phyloP scores from a whole-genome alignment of 1,139 yeast genomes.

The Blastobotrys elegans region DNA sequence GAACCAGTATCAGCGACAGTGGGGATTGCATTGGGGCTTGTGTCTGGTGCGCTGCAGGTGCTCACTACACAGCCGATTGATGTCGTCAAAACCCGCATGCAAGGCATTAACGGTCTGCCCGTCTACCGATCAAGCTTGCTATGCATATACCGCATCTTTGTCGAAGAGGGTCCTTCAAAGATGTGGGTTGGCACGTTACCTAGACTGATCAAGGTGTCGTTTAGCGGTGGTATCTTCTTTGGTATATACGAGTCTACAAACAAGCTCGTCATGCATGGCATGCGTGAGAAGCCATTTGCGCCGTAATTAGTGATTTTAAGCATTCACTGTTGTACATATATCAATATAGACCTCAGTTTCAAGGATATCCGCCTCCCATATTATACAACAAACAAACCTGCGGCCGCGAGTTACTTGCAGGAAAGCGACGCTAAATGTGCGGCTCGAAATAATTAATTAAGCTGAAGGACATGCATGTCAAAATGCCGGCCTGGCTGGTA shows the following conservation, averaged over 20 bases:
- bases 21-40: constrained; percentile 30
- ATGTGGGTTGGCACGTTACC: constrained; percentile 82
- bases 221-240: constrained; percentile 76
- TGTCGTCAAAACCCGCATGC: constrained; percentile 84
- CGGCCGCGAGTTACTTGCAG: too few species aligned
- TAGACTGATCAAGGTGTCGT: constrained; percentile 68
- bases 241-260: constrained; percentile 45
- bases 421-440: too few species aligned
- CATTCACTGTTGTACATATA: too few species aligned
- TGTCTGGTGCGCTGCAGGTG: constrained; percentile 61
- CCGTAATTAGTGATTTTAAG: too few species aligned
- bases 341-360: too few species aligned
- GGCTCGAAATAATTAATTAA: too few species aligned
- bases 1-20: constrained; percentile 26
- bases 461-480: too few species aligned
- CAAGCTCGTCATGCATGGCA: constrained; percentile 36
- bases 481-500: too few species aligned
- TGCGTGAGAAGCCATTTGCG: constrained; percentile 48
- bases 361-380: too few species aligned
- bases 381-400: too few species aligned
- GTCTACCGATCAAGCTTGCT: constrained; percentile 59
- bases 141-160: constrained; percentile 67
- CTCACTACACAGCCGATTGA: constrained; percentile 87
- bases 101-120: constrained; percentile 58
- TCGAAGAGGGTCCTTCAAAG: constrained; percentile 57